Evolutionary conservation across 495 filamentous ascomycete species (phyloP).

Genomic region (Eremomyces bilateralis): DNA sequence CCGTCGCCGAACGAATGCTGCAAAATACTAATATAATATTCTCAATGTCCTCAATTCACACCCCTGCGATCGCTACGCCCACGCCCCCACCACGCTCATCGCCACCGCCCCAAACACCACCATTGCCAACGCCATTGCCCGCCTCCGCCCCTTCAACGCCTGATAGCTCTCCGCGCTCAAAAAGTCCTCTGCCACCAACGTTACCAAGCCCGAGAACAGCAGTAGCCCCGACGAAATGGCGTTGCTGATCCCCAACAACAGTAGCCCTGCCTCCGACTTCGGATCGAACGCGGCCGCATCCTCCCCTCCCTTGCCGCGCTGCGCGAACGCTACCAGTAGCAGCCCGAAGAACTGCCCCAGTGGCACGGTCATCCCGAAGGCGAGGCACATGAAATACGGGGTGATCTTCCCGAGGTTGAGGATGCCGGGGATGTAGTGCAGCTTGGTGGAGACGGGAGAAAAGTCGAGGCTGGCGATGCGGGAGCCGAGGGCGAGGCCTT

Average conservation of each 20-base stretch:
- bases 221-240: slow-evolving; percentile 70
- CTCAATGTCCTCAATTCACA: background rate
- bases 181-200: slow-evolving; percentile 86
- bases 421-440: no score
- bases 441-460: slow-evolving; percentile 25
- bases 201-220: slow-evolving; percentile 78
- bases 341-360: slow-evolving; percentile 80
- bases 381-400: slow-evolving; percentile 93
- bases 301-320: no score
- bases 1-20: background rate
- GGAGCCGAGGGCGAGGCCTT: slow-evolving; percentile 43
- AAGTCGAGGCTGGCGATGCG: slow-evolving; percentile 32
- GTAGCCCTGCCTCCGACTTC: slow-evolving; percentile 51
- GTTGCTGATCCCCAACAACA: slow-evolving; percentile 88
- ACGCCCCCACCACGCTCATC: slow-evolving; percentile 82
- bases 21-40: background rate
- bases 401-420: no score
- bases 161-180: slow-evolving; percentile 71
- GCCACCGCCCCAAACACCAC: slow-evolving; percentile 56
- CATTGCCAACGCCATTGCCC: slow-evolving; percentile 52
- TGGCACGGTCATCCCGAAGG: slow-evolving; percentile 81
- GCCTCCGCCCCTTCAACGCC: slow-evolving; percentile 41
- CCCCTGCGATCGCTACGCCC: slow-evolving; percentile 31
- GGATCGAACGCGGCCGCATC: no score
- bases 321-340: no score